Evolutionary conservation across 2,329 filamentous ascomycete species (phyloP).

Genomic region (Talaromyces sp.): DNA sequence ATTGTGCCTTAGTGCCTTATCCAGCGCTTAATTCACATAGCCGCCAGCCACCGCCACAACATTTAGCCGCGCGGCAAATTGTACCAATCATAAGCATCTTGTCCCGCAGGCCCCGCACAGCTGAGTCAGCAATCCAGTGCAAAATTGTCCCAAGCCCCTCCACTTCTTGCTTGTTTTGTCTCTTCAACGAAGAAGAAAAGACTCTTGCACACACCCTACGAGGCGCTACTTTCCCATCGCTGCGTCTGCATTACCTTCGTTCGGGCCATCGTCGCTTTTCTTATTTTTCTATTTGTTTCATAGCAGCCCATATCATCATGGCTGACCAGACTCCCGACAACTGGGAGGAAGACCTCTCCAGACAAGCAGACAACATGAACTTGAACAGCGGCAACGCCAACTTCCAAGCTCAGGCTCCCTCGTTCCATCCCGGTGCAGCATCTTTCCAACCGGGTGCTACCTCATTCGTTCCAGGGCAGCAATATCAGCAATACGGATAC

Average conservation of each 20-base stretch:
- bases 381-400: conserved; percentile 53
- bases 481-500: conserved; percentile 55
- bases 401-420: conserved; percentile 46
- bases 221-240: not conserved
- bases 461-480: conserved; percentile 67
- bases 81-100: not conserved
- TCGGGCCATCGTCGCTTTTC: not conserved
- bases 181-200: not conserved
- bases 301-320: conserved; percentile 51
- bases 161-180: conserved; percentile 9
- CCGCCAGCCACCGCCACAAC: not conserved
- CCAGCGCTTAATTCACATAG: conserved; percentile 9
- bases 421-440: conserved; percentile 62
- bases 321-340: conserved; percentile 73
- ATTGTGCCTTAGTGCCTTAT: not conserved
- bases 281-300: conserved; percentile 17
- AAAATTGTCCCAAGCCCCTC: conserved; percentile 23
- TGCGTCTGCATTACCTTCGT: not conserved
- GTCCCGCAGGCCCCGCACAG: conserved; percentile 11
- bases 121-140: conserved; percentile 27
- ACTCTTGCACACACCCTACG: not conserved
- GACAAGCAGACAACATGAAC: conserved; percentile 71
- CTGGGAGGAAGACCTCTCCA: conserved; percentile 87
- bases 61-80: not conserved
- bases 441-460: conserved; percentile 69